Conservation (phyloP, 1,139 yeast genomes). For the Scheffersomyces quercinus region DNA sequence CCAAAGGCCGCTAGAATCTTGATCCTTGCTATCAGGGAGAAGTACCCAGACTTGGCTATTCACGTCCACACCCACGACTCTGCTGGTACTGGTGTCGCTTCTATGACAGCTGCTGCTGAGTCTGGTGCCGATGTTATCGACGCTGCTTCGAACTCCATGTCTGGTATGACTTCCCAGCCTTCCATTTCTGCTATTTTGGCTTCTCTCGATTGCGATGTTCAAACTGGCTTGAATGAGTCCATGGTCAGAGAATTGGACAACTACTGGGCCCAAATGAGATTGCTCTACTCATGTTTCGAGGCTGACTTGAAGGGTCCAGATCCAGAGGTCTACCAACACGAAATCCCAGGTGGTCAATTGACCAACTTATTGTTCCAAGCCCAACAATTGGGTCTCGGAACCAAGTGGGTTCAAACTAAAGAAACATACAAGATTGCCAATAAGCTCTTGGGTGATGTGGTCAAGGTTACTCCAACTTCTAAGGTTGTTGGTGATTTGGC, state of each 20-base stretch:
- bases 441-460: conserved; percentile 87
- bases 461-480: conserved; percentile 97
- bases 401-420: conserved; percentile 95
- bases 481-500: conserved; percentile 99
- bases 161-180: conserved; percentile 98
- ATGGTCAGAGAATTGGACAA: conserved; percentile 81
- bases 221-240: conserved; percentile 68
- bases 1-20: conserved; percentile 88
- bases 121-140: conserved; percentile 99
- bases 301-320: conserved; percentile 99
- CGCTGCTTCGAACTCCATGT: conserved; percentile 95
- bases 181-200: conserved; percentile 91
- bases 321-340: conserved; percentile 97
- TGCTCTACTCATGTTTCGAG: conserved; percentile 93
- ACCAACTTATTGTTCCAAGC: conserved; percentile 98
- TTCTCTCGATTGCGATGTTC: conserved; percentile 82
- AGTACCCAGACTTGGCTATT: conserved; percentile 90
- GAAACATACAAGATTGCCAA: conserved; percentile 91
- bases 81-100: conserved; percentile 98
- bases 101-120: conserved; percentile 89
- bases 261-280: conserved; percentile 99
- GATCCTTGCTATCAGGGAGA: conserved; percentile 76
- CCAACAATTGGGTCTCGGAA: conserved; percentile 95
- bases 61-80: conserved; percentile 99
- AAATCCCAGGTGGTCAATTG: conserved; percentile 99